phyloP scores from a whole-genome alignment of 768 basidiomycete genomes.

The Tulasnella sp. region DNA sequence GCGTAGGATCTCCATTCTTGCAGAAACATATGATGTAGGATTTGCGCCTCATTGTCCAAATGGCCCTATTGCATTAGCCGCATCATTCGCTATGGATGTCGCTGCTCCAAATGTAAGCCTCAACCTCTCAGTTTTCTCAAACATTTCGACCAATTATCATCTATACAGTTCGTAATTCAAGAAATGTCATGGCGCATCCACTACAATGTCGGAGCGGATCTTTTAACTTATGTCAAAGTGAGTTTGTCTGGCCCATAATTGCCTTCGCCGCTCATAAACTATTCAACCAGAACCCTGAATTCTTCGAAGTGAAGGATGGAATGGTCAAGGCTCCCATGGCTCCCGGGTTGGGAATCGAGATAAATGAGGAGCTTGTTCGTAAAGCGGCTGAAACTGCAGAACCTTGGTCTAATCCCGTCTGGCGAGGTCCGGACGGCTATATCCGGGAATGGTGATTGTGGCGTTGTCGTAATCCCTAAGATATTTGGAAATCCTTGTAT shows the following conservation, averaged over 20 bases:
- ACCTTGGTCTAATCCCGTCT: too few relatives aligned
- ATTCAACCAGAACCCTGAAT: conserved; percentile 33
- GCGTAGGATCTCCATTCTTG: conserved; percentile 43
- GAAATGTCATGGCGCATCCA: conserved; percentile 50
- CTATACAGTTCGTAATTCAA: conserved; percentile 40
- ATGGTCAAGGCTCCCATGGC: conserved; percentile 37
- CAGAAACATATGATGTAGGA: conserved; percentile 58
- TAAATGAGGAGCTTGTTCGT: conserved; percentile 49
- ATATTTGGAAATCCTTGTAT: too few relatives aligned
- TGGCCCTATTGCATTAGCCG: conserved; percentile 58
- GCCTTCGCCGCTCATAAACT: conserved; percentile 35
- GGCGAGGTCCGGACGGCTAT: too few relatives aligned
- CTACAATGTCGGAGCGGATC: too few relatives aligned
- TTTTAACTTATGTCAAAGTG: neutral
- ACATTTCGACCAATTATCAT: neutral
- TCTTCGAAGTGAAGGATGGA: conserved; percentile 43
- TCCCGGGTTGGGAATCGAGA: conserved; percentile 46
- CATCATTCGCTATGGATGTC: conserved; percentile 51
- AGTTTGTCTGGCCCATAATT: neutral
- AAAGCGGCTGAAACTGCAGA: conserved; percentile 24
- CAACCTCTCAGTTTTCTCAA: conserved; percentile 1
- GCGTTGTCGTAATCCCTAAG: too few relatives aligned
- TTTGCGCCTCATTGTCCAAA: conserved; percentile 59
- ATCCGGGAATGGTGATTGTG: too few relatives aligned
- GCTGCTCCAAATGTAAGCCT: conserved; percentile 46